Percentiles rank a stretch among this genome's conserved stretches.
Evolutionary conservation across 208 protist species (phyloP).

Genomic region (Trichomonas tenax): DNA sequence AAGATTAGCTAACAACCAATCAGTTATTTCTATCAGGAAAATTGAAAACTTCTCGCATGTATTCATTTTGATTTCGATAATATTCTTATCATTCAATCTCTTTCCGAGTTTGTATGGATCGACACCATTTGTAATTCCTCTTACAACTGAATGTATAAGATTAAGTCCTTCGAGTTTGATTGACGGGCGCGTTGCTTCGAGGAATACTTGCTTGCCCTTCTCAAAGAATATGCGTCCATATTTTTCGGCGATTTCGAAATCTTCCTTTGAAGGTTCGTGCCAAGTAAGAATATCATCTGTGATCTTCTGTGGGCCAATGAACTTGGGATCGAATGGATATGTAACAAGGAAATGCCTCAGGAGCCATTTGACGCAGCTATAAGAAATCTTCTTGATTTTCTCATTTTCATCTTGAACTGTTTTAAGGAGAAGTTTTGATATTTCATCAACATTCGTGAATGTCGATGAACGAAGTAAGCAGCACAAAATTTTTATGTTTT

Average conservation of each 20-base stretch:
- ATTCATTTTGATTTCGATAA: neutral
- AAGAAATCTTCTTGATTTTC: neutral
- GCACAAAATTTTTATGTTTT: neutral
- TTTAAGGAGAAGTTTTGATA: neutral
- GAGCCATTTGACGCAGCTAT: neutral
- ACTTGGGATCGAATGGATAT: neutral
- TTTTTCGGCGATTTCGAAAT: neutral
- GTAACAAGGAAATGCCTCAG: neutral
- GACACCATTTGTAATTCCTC: neutral
- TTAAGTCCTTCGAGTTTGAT: neutral
- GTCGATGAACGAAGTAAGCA: neutral
- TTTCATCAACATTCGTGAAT: too few species aligned
- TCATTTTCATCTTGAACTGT: neutral
- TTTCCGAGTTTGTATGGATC: neutral
- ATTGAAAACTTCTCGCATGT: neutral
- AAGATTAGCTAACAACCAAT: neutral
- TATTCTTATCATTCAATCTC: neutral
- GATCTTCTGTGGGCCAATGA: neutral
- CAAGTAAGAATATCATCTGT: neutral
- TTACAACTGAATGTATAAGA: neutral
- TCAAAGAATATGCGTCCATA: neutral
- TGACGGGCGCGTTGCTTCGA: neutral
- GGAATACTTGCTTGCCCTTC: neutral
- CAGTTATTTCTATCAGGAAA: neutral
- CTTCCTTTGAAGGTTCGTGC: neutral